These are phyloP conservation scores for Voacanga thouarsii DNA, from an alignment of 257 asterid genomes.

Conservation along the genomic window DNA sequence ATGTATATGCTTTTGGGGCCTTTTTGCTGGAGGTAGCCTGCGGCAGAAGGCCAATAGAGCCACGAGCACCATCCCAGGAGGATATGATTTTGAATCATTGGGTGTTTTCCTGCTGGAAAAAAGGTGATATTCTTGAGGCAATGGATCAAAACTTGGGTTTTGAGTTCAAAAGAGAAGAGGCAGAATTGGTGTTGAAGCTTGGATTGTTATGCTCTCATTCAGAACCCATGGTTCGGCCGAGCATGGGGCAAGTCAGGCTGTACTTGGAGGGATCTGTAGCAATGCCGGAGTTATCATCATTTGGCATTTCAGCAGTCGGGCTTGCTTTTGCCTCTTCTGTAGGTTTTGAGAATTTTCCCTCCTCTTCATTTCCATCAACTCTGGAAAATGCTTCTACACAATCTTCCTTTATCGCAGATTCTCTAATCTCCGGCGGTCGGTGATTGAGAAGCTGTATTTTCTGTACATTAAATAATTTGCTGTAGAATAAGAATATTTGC, in stretches of 20 bases:
- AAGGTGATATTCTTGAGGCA: constrained; percentile 40
- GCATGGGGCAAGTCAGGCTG: constrained; percentile 42
- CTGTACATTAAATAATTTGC: no score
- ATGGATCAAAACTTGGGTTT: constrained; percentile 44
- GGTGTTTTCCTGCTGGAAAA: constrained; percentile 27
- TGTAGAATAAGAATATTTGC: no score
- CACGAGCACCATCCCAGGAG: constrained; percentile 27
- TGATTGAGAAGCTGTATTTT: no score
- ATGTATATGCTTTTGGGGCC: constrained; percentile 27
- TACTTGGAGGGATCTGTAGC: not conserved
- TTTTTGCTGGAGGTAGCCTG: constrained; percentile 34
- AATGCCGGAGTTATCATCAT: constrained; percentile 14
- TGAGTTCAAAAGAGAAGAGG: constrained; percentile 31
- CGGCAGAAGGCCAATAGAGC: constrained; percentile 59
- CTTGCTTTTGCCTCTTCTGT: no score
- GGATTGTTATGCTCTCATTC: constrained; percentile 48
- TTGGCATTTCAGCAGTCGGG: no score
- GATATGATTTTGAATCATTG: constrained; percentile 28
- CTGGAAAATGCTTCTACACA: no score
- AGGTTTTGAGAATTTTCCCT: no score
- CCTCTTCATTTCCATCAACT: no score
- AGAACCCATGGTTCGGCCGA: constrained; percentile 39
- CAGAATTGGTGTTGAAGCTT: constrained; percentile 43
- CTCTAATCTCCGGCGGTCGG: no score
- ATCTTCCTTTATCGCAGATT: no score